These are phyloP conservation scores for Sphagnum fallax DNA, from an alignment of 228 moss, liverwort and hornwort species.

Conservation along the genomic window DNA sequence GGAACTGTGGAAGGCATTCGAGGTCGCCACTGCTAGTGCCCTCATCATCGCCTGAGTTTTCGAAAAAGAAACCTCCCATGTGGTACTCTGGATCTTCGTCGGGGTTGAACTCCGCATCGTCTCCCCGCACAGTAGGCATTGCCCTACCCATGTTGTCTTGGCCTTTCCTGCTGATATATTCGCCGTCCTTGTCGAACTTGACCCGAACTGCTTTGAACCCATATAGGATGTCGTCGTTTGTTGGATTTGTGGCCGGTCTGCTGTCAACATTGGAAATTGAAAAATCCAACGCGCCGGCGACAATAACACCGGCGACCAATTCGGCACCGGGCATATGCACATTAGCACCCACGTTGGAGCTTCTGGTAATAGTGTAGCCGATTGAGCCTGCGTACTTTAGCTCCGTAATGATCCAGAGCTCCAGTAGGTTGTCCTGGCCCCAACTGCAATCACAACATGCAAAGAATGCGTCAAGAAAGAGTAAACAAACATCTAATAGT, in stretches of 20 bases:
- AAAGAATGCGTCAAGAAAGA: not conserved
- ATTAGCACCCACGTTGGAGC: conserved; percentile 6
- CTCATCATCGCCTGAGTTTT: conserved; percentile 1
- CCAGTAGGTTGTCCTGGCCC: conserved; percentile 2
- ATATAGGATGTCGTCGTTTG: conserved; percentile 7
- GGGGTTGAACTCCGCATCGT: conserved; percentile 3
- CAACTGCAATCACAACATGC: conserved; percentile 4
- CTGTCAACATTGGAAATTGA: not conserved
- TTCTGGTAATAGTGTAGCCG: not conserved
- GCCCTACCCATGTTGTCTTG: conserved; percentile 12
- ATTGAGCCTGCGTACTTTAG: conserved; percentile 18
- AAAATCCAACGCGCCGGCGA: conserved; percentile 7
- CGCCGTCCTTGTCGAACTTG: conserved; percentile 20
- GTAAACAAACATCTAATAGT: not conserved
- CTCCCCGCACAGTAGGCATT: conserved; percentile 2
- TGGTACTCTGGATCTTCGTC: conserved; percentile 7
- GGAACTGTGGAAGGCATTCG: conserved; percentile 4
- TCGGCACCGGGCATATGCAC: conserved; percentile 5
- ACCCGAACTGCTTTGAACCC: conserved; percentile 25
- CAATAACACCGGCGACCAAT: conserved; percentile 2
- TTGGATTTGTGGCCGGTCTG: not conserved
- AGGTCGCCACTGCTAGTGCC: conserved; percentile 4
- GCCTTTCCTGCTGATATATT: conserved; percentile 10
- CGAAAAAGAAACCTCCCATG: conserved; percentile 16
- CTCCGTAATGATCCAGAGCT: conserved; percentile 26